phyloP scores from a whole-genome alignment of 768 basidiomycete species.

The Obba rivulosa region DNA sequence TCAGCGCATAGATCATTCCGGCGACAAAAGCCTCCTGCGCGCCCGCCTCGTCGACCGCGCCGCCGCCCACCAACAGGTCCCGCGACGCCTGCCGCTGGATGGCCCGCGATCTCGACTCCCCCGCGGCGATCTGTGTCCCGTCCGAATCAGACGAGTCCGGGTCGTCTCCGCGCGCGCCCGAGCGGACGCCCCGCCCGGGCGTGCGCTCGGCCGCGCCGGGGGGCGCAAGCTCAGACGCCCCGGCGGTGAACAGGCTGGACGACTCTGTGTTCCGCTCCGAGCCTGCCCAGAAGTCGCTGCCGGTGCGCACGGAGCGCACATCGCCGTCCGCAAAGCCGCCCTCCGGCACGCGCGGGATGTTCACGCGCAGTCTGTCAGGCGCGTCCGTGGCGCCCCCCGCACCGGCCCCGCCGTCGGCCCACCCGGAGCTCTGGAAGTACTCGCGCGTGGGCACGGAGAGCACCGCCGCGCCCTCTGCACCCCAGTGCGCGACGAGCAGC shows the following conservation, averaged over 20 bases:
- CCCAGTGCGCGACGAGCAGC: conserved; percentile 79
- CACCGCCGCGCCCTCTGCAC: conserved; percentile 72
- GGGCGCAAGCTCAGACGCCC: conserved; percentile 5
- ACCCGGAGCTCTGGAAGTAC: conserved; percentile 82
- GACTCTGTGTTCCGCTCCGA: conserved; percentile 44
- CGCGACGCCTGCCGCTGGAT: not conserved
- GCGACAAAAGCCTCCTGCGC: conserved; percentile 82
- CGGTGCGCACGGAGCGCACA: conserved; percentile 49
- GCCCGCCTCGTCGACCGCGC: conserved; percentile 62
- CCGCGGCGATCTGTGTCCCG: conserved; percentile 46
- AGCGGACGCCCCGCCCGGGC: conserved; percentile 1
- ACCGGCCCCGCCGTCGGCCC: conserved; percentile 33
- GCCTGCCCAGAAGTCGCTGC: conserved; percentile 75
- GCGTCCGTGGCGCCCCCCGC: not conserved
- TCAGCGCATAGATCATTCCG: conserved; percentile 82
- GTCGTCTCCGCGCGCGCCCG: conserved; percentile 13
- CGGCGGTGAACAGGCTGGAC: conserved; percentile 49
- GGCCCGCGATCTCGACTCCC: conserved; percentile 25
- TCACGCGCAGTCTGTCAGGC: not conserved
- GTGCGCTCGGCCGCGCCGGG: not conserved
- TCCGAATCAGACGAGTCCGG: conserved; percentile 42
- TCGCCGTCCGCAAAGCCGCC: not conserved
- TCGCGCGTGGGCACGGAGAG: conserved; percentile 79
- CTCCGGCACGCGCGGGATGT: not conserved
- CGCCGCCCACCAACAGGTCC: conserved; percentile 1